These are phyloP conservation scores for Anaeramoeba flamelloides DNA, from an alignment of 78 protist genomes.

Conservation along the genomic window DNA sequence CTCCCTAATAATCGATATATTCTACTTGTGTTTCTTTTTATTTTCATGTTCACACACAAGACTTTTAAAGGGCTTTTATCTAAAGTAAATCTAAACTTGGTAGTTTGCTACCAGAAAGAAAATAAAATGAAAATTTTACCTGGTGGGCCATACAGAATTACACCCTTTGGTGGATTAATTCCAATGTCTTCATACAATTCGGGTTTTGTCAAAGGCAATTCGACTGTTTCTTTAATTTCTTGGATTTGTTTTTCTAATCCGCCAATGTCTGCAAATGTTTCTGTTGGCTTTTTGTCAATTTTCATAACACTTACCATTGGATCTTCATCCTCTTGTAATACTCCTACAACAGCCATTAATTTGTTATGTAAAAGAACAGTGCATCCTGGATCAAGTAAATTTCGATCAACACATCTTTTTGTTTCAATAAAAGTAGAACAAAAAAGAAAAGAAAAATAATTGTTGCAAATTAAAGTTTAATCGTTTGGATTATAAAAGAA, in stretches of 20 bases:
- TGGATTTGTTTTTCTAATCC: conserved; percentile 93
- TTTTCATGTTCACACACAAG: too few relatives aligned
- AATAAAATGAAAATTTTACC: too few relatives aligned
- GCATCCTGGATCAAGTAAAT: conserved; percentile 78
- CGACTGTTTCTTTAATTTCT: conserved; percentile 97
- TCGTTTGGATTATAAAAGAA: too few relatives aligned
- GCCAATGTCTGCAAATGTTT: conserved; percentile 95
- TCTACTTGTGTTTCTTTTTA: too few relatives aligned
- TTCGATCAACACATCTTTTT: conserved; percentile 95
- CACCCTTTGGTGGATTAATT: conserved; percentile 97
- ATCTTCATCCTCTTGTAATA: conserved; percentile 83
- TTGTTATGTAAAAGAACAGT: conserved; percentile 77
- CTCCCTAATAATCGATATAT: too few relatives aligned
- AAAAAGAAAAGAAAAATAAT: conserved; percentile 47
- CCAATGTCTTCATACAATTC: conserved; percentile 97
- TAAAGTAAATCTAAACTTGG: too few relatives aligned
- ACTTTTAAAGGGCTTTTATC: too few relatives aligned
- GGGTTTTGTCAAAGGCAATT: conserved; percentile 96
- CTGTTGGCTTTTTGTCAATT: conserved; percentile 94
- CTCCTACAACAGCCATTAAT: conserved; percentile 77
- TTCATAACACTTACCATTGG: conserved; percentile 97
- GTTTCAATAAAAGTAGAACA: conserved; percentile 91
- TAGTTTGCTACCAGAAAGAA: too few relatives aligned
- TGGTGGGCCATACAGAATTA: conserved; percentile 93
- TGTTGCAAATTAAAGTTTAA: too few relatives aligned